phyloP scores from a whole-genome alignment of 805 yeast genomes.

The Candida quercuum region DNA sequence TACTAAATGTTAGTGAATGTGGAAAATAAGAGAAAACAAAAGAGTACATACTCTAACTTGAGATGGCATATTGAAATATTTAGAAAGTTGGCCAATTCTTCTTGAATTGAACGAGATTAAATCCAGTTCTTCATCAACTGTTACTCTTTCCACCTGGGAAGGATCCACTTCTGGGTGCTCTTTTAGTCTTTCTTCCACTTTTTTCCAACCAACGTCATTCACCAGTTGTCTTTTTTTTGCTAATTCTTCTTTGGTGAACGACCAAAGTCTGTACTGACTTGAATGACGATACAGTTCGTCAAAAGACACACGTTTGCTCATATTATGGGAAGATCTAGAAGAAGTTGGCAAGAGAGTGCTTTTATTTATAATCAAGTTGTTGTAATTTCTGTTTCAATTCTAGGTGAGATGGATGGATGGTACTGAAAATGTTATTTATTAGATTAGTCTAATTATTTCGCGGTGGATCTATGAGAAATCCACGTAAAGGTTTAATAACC shows the following conservation, averaged over 20 bases:
- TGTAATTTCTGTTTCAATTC: too few species aligned
- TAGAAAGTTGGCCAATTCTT: conserved; percentile 64
- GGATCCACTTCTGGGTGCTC: conserved; percentile 25
- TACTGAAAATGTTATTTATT: too few species aligned
- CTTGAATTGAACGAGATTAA: conserved; percentile 69
- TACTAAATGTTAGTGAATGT: too few species aligned
- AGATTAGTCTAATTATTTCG: not conserved
- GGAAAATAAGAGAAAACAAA: not conserved
- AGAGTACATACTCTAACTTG: conserved; percentile 52
- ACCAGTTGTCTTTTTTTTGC: conserved; percentile 40
- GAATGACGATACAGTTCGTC: conserved; percentile 89
- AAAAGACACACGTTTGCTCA: conserved; percentile 43
- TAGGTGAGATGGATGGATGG: too few species aligned
- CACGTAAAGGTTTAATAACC: too few species aligned
- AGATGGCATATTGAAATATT: conserved; percentile 75
- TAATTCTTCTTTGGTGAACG: conserved; percentile 62
- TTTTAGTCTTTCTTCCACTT: conserved; percentile 29
- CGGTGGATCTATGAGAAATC: conserved; percentile 1
- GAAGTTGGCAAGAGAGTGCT: too few species aligned
- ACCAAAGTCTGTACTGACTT: conserved; percentile 83
- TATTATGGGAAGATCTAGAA: too few species aligned
- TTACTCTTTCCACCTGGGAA: conserved; percentile 34
- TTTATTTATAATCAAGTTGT: too few species aligned
- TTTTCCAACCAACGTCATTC: conserved; percentile 47
- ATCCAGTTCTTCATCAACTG: conserved; percentile 63